Evolutionary conservation across 108 stramenopile genomes (phyloP), one percentile per base, ranked within the genome.

Genomic region (Tribonema minus): DNA sequence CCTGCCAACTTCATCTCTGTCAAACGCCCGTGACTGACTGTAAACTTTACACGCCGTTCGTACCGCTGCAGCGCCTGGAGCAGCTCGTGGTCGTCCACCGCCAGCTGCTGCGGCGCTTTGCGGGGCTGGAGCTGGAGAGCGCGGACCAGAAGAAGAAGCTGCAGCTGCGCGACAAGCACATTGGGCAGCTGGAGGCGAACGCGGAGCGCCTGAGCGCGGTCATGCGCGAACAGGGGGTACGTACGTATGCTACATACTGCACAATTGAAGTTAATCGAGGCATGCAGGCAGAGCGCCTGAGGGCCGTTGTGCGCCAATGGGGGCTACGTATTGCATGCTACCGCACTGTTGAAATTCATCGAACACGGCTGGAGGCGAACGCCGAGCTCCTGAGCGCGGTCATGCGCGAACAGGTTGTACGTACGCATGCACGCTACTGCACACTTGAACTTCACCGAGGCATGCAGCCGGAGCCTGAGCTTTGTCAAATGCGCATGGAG

Each of bases 81-180:
- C 72, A 72, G 61, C 62, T 72, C 38, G 61, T 34, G 60, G 61
- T 61, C 1, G 72, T 72, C 3, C 72, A 72, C 61, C 37, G 61
- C 25, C 36, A 61, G 40, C 62, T 72, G 25, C 72, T 72, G 4
- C 37, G 72, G 39, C 36, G 61, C 46, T 63, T 72, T 3, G 72
- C 46, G 1, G 38, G 35, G 39, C 32, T 72, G 40, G 72, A 72
- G 61, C 61, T 37, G 33, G 72, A 72, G 37, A 61, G 39, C 27
- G 60, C 62, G 7, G 72, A 37, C 15, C 35, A 33, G n/a, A 61
- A 64, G 36, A 72, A 72, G 28, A 72, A 72, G 30, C 60, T 72
- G 20, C 62, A 9, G 9, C 46, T 54, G 20, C 46, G 46, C 20
- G 46, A 54, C 20, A 54, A 54, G 46, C 46, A 54, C 46, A 54